phyloP scores from a whole-genome alignment of 2,329 filamentous ascomycete species.

The Cadophora malorum region DNA sequence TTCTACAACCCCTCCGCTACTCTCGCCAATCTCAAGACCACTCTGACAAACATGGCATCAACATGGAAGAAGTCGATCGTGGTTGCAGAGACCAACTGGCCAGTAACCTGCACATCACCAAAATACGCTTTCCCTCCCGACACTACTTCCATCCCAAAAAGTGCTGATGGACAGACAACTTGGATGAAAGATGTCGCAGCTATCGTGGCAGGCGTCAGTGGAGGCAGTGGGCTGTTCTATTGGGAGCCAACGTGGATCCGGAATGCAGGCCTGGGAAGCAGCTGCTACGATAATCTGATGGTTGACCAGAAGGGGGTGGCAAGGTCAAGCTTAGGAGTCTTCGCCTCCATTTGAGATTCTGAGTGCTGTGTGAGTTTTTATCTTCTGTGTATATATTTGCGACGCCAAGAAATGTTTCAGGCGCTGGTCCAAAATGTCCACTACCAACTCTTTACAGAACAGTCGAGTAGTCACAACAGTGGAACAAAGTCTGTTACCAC shows the following conservation, averaged over 20 bases:
- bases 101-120: constrained; percentile 65
- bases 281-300: constrained; percentile 68
- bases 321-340: constrained; percentile 62
- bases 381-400: background rate
- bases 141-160: constrained; percentile 64
- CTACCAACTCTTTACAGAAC: too few relatives aligned
- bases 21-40: constrained; percentile 60
- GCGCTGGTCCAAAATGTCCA: too few relatives aligned
- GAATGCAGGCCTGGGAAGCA: constrained; percentile 69
- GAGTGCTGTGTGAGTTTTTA: background rate
- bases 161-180: constrained; percentile 64
- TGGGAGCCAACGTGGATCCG: constrained; percentile 78
- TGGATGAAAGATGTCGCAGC: constrained; percentile 67
- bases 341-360: constrained; percentile 43
- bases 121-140: constrained; percentile 66
- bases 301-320: constrained; percentile 61
- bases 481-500: background rate
- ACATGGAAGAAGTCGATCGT: constrained; percentile 70
- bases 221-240: constrained; percentile 69
- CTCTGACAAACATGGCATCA: constrained; percentile 63
- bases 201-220: constrained; percentile 58
- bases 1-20: constrained; percentile 69
- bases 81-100: constrained; percentile 77
- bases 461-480: too few relatives aligned
- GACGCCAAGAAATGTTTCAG: too few relatives aligned